These are phyloP conservation scores for Aquilaria sinensis DNA, from an alignment of 345 rosid species.

Conservation along the genomic window DNA sequence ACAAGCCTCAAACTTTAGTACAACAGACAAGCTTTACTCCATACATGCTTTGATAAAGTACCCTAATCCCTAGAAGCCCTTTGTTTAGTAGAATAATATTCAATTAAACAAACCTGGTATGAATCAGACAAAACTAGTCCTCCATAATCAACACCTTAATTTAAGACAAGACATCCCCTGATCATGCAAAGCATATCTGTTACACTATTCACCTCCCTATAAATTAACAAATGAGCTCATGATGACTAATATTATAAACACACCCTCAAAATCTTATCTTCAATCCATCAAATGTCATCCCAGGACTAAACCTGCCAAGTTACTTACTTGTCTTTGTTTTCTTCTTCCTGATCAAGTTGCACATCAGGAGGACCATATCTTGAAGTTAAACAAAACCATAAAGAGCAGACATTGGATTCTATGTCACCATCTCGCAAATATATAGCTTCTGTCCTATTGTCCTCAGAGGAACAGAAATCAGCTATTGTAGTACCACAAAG, in stretches of 20 bases:
- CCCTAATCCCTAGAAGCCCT: constrained; percentile 28
- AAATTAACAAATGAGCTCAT: neutral
- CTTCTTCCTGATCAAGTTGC: constrained; percentile 15
- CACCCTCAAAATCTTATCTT: constrained; percentile 21
- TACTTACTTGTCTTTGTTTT: too few species aligned
- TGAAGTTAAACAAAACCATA: constrained; percentile 16
- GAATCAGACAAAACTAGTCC: neutral
- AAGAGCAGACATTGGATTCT: constrained; percentile 56
- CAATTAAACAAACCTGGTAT: too few species aligned
- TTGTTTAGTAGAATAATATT: constrained; percentile 4
- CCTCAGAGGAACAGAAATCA: too few species aligned
- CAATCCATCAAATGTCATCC: neutral
- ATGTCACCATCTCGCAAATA: constrained; percentile 19
- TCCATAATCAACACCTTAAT: neutral
- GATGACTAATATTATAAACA: constrained; percentile 10
- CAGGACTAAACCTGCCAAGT: too few species aligned
- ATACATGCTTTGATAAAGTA: constrained; percentile 25
- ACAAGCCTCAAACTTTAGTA: constrained; percentile 10
- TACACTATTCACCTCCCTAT: constrained; percentile 7
- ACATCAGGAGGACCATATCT: neutral
- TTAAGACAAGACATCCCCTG: constrained; percentile 7
- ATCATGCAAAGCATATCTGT: constrained; percentile 10
- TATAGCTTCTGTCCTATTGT: constrained; percentile 21
- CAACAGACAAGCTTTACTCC: constrained; percentile 11
- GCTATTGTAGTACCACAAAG: too few species aligned